Base-by-base conservation (phyloP, 2,329 filamentous ascomycete species). In the Colletotrichum tabaci region DNA sequence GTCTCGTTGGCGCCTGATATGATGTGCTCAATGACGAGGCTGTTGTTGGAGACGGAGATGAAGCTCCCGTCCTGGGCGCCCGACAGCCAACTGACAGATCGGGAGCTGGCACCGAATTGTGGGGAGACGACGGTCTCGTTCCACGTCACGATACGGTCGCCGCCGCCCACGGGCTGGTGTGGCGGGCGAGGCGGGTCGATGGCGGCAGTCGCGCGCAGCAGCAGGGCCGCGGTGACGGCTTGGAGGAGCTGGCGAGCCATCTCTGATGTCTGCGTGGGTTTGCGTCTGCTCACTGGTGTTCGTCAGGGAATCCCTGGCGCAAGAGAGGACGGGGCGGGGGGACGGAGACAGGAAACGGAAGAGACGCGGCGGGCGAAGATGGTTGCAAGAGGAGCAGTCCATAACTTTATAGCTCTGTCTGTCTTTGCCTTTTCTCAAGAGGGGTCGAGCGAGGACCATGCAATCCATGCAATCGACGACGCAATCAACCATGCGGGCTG, bases 1-100 rank as follows among this genome's bases (percentile, higher is more conserved):
- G 86, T 88, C 30, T 84, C 85, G 42, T 82, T 87, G 70, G 87
- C 83, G 53, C 87, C 87, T 0, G 88, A 90, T 49, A 88, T 85
- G 61, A 92, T 88, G 76, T 92, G 90, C 76, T 89, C 86, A 40
- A 93, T 86, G 6, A 91, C 79, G 7, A 93, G 82, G 40, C 88
- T 86, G 12, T 87, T 87, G 65, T 85, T 84, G 4, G 80, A 78
- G 56, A 80, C 81, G 57, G 85, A 88, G 75, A 92, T 88, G 79
- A 90, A 92, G 61, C 89, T 85, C 26, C 91, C 91, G 74, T 93
- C 91, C 42, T 85, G 83, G 1, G 87, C 88, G 4, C 86, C 87
- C 10, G 85, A 82, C 4, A 90, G 85, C 91, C 90, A 93, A 57
- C 83, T 84, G 9, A 89, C 84, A 1, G 84, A 86, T 46, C 84